Conservation (phyloP, 192 early-diverging fungal species). For the Coemansia aciculifera region DNA sequence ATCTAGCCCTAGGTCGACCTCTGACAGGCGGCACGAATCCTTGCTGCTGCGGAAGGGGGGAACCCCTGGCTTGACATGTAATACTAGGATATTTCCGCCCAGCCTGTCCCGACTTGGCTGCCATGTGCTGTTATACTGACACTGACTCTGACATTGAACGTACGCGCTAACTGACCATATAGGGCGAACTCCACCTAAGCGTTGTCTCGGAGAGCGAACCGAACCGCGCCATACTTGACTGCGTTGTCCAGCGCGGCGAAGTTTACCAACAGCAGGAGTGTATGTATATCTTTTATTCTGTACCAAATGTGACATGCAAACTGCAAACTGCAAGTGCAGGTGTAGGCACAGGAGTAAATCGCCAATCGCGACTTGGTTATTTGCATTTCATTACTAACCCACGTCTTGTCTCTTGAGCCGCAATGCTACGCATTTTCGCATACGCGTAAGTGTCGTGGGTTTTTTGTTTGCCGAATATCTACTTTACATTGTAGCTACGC, state of each 20-base stretch:
- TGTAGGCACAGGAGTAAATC: neutral
- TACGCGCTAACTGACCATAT: conserved; percentile 20
- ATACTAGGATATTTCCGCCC: neutral
- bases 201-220: conserved; percentile 64
- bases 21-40: neutral
- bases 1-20: neutral
- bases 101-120: neutral
- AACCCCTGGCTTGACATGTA: neutral
- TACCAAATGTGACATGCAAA: neutral
- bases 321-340: conserved; percentile 2
- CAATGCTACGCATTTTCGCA: neutral
- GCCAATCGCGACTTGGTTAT: conserved; percentile 1
- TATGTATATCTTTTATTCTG: conserved; percentile 31
- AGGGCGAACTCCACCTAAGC: conserved; percentile 63
- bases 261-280: conserved; percentile 87
- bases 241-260: conserved; percentile 69
- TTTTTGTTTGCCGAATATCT: conserved; percentile 2
- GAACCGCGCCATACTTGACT: conserved; percentile 65
- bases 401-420: neutral
- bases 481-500: conserved; percentile 65
- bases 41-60: neutral
- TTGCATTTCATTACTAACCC: neutral
- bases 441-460: neutral
- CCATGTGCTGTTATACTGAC: conserved; percentile 15
- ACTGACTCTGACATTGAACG: conserved; percentile 1